Evolutionary conservation across 257 asterid genomes (phyloP), one percentile per base, ranked within the genome.

Genomic region (Solanum pimpinellifolium): DNA sequence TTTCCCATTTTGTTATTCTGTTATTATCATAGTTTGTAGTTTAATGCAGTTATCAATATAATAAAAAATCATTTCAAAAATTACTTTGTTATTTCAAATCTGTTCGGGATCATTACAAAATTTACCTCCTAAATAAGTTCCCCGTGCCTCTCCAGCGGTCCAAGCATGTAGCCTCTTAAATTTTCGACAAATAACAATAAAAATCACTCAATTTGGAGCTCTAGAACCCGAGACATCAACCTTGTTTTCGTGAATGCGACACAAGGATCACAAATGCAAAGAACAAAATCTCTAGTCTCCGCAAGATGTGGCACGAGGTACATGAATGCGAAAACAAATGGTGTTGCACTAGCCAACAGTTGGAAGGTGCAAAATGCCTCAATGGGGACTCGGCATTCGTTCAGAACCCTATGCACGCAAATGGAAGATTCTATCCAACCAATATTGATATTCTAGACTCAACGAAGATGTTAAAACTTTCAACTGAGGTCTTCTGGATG

Each of bases 331-430:
- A 56, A 56, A 56, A 0, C 65, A 56, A 56, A 56, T 56, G 25
- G 65, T 56, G 11, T 7, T 56, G 25, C 25, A 56, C 11, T 5
- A 20, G 0, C 5, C 11, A 7, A 56, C 11, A 56, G 3, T 56
- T 56, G 65, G 25, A 56, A 56, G 2, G 25, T 20, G n/a, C n/a
- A 56, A 56, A 18, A 18, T 56, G 11, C 65, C 65, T 56, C n/a
- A 8, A 56, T 23, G 2, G 25, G 25, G 65, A 3, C 1, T 18
- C n/a, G 1, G 0, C 4, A 56, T 18, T 56, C 2, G 1, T 20
- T 56, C 4, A 1, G 0, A 18, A 56, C 11, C 5, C 2, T 3
- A 3, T 18, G n/a, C 9, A 56, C 2, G n/a, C 11, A 18, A 56
- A 18, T 56, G n/a, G 4, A 56, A 56, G n/a, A 56, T 20, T 56